Evolutionary conservation across 2,329 filamentous ascomycete genomes (phyloP).

Genomic region (Aureobasidium sp.): DNA sequence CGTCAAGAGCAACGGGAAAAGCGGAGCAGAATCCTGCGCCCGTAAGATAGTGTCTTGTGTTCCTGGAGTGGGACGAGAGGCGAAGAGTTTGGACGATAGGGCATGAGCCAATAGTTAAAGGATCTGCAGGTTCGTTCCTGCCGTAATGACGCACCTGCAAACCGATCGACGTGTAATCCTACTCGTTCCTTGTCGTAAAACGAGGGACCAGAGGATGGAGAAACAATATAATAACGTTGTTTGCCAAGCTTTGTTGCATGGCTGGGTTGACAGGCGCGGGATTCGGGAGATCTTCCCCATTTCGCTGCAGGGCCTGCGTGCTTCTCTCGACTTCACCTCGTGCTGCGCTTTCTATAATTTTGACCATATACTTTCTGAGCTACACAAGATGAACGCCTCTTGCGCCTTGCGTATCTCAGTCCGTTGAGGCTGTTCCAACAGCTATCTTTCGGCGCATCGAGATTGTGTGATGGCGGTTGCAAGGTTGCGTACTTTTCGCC

Average conservation of each 20-base stretch:
- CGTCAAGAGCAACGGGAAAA: neutral
- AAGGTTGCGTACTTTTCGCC: neutral
- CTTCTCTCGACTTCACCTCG: conserved; percentile 3
- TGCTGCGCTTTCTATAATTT: neutral
- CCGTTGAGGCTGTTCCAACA: neutral
- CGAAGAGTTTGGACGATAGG: neutral
- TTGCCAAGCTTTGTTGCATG: conserved; percentile 1
- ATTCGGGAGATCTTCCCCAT: neutral
- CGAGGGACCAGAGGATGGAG: neutral
- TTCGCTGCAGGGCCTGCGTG: neutral
- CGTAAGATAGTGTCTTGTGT: neutral
- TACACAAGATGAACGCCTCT: neutral
- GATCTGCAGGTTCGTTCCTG: conserved; percentile 7
- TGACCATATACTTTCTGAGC: neutral
- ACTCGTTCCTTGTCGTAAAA: neutral
- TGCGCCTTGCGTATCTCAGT: neutral
- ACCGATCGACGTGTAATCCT: neutral
- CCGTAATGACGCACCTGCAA: neutral
- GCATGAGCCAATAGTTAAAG: conserved; percentile 7
- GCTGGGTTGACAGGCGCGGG: neutral
- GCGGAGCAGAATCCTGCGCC: neutral
- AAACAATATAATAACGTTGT: conserved; percentile 4
- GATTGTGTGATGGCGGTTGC: neutral
- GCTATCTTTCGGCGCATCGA: neutral
- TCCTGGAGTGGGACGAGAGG: neutral